Evolutionary conservation across 208 protist species (phyloP).

Genomic region (Acanthamoeba royreba): DNA sequence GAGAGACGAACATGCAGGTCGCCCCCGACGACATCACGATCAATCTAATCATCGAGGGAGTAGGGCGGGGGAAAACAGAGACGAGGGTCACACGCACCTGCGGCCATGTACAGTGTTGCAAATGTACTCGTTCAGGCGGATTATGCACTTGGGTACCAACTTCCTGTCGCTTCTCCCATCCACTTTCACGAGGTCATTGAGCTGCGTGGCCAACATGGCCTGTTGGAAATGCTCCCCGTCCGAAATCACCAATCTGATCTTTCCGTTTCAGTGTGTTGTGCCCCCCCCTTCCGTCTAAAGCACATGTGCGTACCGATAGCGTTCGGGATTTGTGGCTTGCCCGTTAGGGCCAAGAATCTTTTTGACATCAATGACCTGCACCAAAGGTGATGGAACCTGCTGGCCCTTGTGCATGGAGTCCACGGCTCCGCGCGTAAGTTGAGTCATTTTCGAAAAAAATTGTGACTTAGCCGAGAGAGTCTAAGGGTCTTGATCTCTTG

Average conservation of each 20-base stretch:
- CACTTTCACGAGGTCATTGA: constrained; percentile 58
- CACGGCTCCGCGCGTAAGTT: constrained; percentile 1
- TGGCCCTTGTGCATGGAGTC: constrained; percentile 26
- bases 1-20: background rate
- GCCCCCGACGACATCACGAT: background rate
- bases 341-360: constrained; percentile 21
- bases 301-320: background rate
- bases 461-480: background rate
- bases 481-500: no score
- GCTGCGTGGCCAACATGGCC: constrained; percentile 63
- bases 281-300: background rate
- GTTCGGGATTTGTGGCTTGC: background rate
- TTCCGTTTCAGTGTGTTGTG: background rate
- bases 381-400: background rate
- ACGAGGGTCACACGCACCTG: background rate
- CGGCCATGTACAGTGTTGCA: constrained; percentile 51
- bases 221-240: constrained; percentile 50
- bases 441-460: background rate
- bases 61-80: background rate
- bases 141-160: background rate
- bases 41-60: background rate
- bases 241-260: constrained; percentile 51
- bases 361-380: constrained; percentile 40
- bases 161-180: no score
- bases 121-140: constrained; percentile 53